phyloP scores from a whole-genome alignment of 2,329 filamentous ascomycete genomes.

The Fusarium aywerte region DNA sequence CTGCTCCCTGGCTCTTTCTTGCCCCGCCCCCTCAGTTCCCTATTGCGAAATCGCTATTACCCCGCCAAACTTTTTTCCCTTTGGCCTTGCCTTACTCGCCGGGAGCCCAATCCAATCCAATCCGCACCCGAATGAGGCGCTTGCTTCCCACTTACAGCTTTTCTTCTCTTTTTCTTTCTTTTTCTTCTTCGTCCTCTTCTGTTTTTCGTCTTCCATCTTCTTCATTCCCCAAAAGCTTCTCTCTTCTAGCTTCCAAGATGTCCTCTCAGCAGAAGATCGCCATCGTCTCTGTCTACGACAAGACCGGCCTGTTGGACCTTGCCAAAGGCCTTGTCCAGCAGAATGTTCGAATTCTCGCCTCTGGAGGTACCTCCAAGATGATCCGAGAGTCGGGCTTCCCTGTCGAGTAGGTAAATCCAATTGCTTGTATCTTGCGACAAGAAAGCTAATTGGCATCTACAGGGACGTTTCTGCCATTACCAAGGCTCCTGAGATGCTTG shows the following conservation, averaged over 20 bases:
- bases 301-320: slow-evolving; percentile 93
- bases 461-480: slow-evolving; percentile 98
- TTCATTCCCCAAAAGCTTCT: slow-evolving; percentile 15
- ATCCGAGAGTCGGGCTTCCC: slow-evolving; percentile 95
- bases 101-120: slow-evolving; percentile 34
- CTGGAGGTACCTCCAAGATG: slow-evolving; percentile 94
- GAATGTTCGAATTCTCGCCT: slow-evolving; percentile 92
- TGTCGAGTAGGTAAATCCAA: slow-evolving; percentile 78
- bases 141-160: slow-evolving; percentile 30
- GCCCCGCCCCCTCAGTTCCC: slow-evolving; percentile 40
- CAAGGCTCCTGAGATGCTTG: slow-evolving; percentile 95
- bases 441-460: slow-evolving; percentile 27
- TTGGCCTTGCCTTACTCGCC: slow-evolving; percentile 34
- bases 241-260: slow-evolving; percentile 47
- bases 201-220: neutral
- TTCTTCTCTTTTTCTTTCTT: slow-evolving; percentile 8
- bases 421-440: neutral
- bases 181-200: slow-evolving; percentile 10
- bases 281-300: slow-evolving; percentile 98
- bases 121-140: slow-evolving; percentile 28
- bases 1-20: neutral
- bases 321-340: slow-evolving; percentile 90
- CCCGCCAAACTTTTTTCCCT: slow-evolving; percentile 47
- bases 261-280: slow-evolving; percentile 70
- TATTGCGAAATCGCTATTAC: slow-evolving; percentile 39